A percentile compares a stretch with the other conserved stretches of the same genome.
Evolutionary conservation across 2,329 filamentous ascomycete species (phyloP).

Genomic region (Davidsoniella neocaledoniae): DNA sequence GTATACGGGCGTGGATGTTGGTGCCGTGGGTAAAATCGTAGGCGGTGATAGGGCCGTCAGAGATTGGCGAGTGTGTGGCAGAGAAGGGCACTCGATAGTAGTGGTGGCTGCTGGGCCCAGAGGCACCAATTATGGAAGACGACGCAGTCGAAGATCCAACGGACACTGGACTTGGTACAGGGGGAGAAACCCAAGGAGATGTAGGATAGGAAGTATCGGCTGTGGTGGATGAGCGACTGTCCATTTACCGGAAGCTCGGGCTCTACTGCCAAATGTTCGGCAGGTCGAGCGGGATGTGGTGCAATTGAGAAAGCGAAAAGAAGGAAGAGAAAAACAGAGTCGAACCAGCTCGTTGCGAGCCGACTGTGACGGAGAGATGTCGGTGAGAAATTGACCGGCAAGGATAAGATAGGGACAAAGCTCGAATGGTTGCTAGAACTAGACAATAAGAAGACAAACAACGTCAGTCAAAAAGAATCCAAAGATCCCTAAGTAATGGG

Average conservation of each 20-base stretch:
- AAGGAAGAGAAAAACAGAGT: neutral
- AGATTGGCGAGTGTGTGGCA: neutral
- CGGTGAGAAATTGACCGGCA: slow-evolving; percentile 1
- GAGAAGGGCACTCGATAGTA: slow-evolving; percentile 2
- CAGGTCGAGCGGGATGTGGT: slow-evolving; percentile 6
- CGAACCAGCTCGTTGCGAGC: neutral
- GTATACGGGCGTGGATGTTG: slow-evolving; percentile 44
- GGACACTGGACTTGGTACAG: slow-evolving; percentile 9
- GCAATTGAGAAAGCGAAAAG: neutral
- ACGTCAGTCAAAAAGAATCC: neutral
- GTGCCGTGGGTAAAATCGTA: slow-evolving; percentile 16
- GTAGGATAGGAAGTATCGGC: slow-evolving; percentile 31
- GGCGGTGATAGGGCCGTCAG: neutral
- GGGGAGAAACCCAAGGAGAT: slow-evolving; percentile 23
- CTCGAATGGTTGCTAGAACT: slow-evolving; percentile 1
- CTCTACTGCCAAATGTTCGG: slow-evolving; percentile 15
- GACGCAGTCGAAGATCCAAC: slow-evolving; percentile 6
- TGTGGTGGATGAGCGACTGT: slow-evolving; percentile 32
- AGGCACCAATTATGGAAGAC: slow-evolving; percentile 5
- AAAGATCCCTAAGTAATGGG: no score
- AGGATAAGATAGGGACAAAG: slow-evolving; percentile 5
- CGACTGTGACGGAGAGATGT: neutral
- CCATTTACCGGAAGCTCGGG: slow-evolving; percentile 26
- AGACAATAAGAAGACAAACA: neutral
- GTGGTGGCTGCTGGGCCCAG: slow-evolving; percentile 5